phyloP scores from a whole-genome alignment of 768 basidiomycete species.

The Asterophora parasitica region DNA sequence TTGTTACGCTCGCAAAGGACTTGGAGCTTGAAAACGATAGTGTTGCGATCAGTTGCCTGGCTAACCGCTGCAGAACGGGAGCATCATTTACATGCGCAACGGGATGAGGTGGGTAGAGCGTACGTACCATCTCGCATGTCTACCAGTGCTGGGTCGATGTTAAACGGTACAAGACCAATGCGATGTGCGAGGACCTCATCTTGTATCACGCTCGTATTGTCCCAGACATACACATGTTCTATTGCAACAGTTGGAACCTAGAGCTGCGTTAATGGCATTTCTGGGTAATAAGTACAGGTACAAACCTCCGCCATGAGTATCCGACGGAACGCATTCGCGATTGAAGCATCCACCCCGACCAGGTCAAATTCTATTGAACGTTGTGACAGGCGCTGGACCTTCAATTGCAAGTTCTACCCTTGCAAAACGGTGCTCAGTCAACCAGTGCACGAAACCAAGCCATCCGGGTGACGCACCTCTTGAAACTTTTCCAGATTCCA shows the following conservation, averaged over 20 bases:
- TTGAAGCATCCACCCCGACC: conserved; percentile 91
- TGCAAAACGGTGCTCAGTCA: conserved; percentile 22
- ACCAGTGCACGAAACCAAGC: conserved; percentile 7
- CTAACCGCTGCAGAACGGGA: conserved; percentile 37
- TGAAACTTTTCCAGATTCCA: conserved; percentile 79
- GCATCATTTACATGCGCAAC: neutral
- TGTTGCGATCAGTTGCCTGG: conserved; percentile 81
- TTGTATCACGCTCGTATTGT: conserved; percentile 90
- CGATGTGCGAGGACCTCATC: conserved; percentile 93
- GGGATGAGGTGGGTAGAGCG: neutral
- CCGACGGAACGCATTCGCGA: conserved; percentile 91
- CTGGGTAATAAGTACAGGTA: conserved; percentile 3
- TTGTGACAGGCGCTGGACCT: conserved; percentile 75
- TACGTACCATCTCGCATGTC: conserved; percentile 42
- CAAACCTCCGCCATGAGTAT: conserved; percentile 91
- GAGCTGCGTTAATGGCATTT: conserved; percentile 1
- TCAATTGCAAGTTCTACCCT: conserved; percentile 66
- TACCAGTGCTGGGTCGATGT: conserved; percentile 75
- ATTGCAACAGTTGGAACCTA: conserved; percentile 91
- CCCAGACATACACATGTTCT: conserved; percentile 88
- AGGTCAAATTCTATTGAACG: conserved; percentile 92
- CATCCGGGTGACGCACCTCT: conserved; percentile 47
- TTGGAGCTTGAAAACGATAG: conserved; percentile 79
- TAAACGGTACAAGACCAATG: conserved; percentile 87
- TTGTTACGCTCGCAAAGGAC: conserved; percentile 61